Conservation (phyloP, 345 rosid species). For the Angophora floribunda region DNA sequence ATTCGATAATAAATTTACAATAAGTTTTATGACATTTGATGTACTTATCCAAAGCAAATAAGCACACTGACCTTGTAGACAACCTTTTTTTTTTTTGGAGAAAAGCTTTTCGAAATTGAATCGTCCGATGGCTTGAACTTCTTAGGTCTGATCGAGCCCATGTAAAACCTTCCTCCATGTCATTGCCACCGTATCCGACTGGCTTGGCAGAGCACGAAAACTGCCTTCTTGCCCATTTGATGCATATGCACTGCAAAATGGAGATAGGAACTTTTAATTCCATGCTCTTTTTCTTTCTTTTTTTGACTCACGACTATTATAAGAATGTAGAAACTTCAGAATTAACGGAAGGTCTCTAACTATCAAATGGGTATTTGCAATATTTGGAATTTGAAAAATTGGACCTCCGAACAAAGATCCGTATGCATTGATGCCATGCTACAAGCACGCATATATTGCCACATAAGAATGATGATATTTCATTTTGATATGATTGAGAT, state of each 20-base stretch:
- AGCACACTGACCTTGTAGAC: neutral
- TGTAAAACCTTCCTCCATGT: neutral
- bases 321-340: neutral
- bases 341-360: neutral
- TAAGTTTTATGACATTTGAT: neutral
- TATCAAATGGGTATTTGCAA: neutral
- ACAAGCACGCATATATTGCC: neutral
- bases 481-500: neutral
- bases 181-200: neutral
- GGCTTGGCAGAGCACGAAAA: too few relatives aligned
- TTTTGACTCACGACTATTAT: too few relatives aligned
- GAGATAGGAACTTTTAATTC: too few relatives aligned
- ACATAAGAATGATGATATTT: neutral
- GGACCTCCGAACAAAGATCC: neutral
- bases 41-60: neutral
- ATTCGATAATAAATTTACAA: neutral
- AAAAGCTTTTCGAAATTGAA: neutral
- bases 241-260: too few relatives aligned
- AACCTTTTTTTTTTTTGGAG: neutral
- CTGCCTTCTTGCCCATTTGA: too few relatives aligned
- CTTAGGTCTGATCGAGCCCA: neutral
- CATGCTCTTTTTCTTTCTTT: too few relatives aligned
- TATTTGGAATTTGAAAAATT: neutral
- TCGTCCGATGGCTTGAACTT: neutral
- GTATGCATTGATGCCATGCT: neutral